Evolutionary conservation across 208 protist species (phyloP), one percentile per base, ranked within the genome.

Genomic region (Trypanosoma rangeli): DNA sequence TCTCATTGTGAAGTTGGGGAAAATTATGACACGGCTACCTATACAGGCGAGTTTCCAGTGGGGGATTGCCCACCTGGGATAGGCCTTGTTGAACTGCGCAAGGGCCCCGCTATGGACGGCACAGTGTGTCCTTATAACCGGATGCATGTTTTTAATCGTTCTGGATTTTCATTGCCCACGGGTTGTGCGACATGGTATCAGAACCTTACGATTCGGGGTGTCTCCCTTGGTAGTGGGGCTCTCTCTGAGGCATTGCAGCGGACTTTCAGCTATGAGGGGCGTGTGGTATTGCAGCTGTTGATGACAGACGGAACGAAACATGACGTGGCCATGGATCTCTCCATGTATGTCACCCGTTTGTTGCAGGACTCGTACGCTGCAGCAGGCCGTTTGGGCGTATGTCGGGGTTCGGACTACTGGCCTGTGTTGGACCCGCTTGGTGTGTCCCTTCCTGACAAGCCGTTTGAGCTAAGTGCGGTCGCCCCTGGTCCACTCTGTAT

Each of bases 361-460:
- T 70, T 61, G 48, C 84, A 85, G 64, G 79, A 84, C 62, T 73
- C 79, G 12, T 64, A 64, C 55, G 68, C 75, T 57, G 67, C 77
- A 18, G 68, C 73, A 49, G 83, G 83, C 39, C 76, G 60, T 10
- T 76, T 94, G 33, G 59, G 67, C 77, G 65, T 84, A 56, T 94
- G 89, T 75, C 86, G 89, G 64, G 79, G 83, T 28, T 82, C 78
- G 52, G 79, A 74, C 62, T 94, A 94, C 78, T 87, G 84, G 82
- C 89, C 89, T 18, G 78, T 94, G 48, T 79, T 92, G 13, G 89
- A 94, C 67, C 89, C 89, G 13, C 85, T 94, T 64, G 89, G 89
- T 53, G 70, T 59, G 26, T 94, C 89, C 22, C 76, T 87, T 22
- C 74, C 89, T 7, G 86, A 83, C 53, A 39, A 65, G 44, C 89